Conservation (phyloP, 176 grass and related monocot genomes). For the Raddia guianensis region DNA sequence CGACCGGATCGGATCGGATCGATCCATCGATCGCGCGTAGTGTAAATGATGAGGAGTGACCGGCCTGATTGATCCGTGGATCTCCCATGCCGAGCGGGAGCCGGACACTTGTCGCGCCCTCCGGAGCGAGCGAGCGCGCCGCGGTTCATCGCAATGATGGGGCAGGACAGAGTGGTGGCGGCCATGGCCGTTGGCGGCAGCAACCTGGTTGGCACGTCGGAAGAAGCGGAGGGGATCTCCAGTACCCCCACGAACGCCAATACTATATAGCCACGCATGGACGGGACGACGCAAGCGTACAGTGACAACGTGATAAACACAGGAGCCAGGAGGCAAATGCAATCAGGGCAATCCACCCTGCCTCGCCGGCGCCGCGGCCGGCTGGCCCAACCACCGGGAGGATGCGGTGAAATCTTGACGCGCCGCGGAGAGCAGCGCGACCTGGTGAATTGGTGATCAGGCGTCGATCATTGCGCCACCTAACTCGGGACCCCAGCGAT, state of each 20-base stretch:
- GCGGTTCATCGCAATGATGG: conserved; percentile 8
- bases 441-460: conserved; percentile 18
- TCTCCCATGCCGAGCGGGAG: conserved; percentile 20
- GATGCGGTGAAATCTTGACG: conserved; percentile 5
- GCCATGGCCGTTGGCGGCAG: conserved; percentile 38
- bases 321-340: neutral
- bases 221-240: conserved; percentile 38
- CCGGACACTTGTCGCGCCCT: conserved; percentile 24
- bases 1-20: conserved; percentile 22
- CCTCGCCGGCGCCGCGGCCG: conserved; percentile 15
- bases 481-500: neutral
- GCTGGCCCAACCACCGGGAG: conserved; percentile 31
- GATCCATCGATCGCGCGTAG: neutral
- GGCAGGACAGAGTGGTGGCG: conserved; percentile 42
- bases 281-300: conserved; percentile 22
- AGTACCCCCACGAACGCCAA: conserved; percentile 45
- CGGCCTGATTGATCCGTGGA: conserved; percentile 27
- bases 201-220: conserved; percentile 58
- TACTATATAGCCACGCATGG: conserved; percentile 39
- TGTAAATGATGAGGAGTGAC: conserved; percentile 12
- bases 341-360: neutral
- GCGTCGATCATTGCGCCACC: conserved; percentile 51
- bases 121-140: neutral
- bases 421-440: no score
- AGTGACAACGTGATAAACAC: neutral